Percentiles rank a stretch among this genome's conserved stretches.
Conservation (phyloP, 2,329 filamentous ascomycete species). For the Hypoxylon sp. region DNA sequence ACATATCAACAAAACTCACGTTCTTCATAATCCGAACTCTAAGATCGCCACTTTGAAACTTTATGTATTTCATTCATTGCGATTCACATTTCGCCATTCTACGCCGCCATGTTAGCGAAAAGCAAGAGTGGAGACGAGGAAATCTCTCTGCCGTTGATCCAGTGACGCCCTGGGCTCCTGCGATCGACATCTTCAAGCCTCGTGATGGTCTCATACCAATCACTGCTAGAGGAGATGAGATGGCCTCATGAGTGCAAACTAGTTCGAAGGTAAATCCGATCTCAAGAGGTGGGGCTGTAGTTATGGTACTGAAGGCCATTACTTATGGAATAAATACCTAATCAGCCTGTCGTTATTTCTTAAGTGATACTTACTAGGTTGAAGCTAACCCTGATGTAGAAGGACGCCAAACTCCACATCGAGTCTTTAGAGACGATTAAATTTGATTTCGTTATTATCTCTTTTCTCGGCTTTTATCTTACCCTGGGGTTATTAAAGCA, state of each 20-base stretch:
- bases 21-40: background rate
- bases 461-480: background rate
- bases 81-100: background rate
- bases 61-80: background rate
- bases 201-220: too few species aligned
- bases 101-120: background rate
- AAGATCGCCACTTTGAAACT: background rate
- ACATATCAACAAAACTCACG: background rate
- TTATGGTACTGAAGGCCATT: background rate
- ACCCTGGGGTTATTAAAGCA: background rate
- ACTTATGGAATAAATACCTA: background rate
- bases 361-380: background rate
- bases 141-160: background rate
- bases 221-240: too few species aligned
- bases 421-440: background rate
- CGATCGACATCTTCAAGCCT: too few species aligned
- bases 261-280: too few species aligned
- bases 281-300: too few species aligned
- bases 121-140: background rate
- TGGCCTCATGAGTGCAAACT: too few species aligned
- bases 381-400: background rate
- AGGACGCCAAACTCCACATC: background rate
- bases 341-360: background rate
- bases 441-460: background rate
- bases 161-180: background rate